Base-by-base conservation (phyloP, 2,329 filamentous ascomycete species). In the Ophiostoma sp. region DNA sequence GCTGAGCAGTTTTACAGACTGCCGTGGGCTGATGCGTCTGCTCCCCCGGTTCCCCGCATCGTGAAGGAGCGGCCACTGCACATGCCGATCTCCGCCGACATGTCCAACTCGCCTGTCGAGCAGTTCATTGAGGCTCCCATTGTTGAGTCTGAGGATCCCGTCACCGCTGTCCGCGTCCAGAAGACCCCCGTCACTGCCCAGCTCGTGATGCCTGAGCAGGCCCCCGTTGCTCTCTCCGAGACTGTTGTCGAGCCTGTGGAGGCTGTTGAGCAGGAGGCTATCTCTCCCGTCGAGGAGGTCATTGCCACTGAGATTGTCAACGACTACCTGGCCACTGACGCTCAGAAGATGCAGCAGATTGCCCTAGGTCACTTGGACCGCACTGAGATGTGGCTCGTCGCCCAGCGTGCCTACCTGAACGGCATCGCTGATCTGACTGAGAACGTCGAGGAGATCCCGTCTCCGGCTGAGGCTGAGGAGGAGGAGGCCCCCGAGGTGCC, bases 1-100 rank as follows among this genome's bases (percentile, higher is more conserved):
- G 95, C 95, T 11, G 93, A 97, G 80, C 90, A 92, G 75, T 98
- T 98, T 79, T 98, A 98, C 83, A 91, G 92, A 75, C 87, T 92
- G 36, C 94, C 95, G 2, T 98, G 94, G 91, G 87, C n/a, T 73
- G 71, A 85, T 76, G 82, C 82, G 28, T 80, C 84, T 69, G 75
- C 82, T 8, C 78, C 80, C 50, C 81, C 82, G 33, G 12, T 72
- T 31, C 71, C 71, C 22, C 80, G 70, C 66, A 42, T 75, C 69
- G 45, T 75, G 42, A 78, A 77, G 70, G 85, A 72, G 79, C 79
- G 83, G 77, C 77, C 82, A 17, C 77, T 80, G 19, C 77, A 79
- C n/a, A 79, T 83, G 72, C 69, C 77, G 19, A 48, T 19, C 36
- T 76, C 79, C 64, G 81, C 82, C 19, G 80, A 83, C 7, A 79